Evolutionary conservation across 2,329 filamentous ascomycete species (phyloP), one percentile per base, ranked within the genome.

Genomic region (Pseudogymnoascus verrucosus): DNA sequence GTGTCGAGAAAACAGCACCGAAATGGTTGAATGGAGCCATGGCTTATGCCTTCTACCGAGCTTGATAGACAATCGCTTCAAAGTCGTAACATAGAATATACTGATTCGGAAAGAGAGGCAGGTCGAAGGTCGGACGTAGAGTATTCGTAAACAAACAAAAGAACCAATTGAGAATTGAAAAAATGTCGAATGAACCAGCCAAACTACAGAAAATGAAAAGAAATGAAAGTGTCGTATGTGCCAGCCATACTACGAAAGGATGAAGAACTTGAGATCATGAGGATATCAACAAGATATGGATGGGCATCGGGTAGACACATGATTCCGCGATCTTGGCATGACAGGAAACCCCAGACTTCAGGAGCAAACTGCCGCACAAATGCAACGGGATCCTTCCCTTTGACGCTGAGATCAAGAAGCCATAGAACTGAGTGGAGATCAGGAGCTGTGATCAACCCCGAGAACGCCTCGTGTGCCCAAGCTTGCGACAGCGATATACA

Each of bases 201-300:
- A 57, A 57, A 57, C 51, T 57, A 57, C 51, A 57, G 28, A 34
- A 57, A 57, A 57, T 57, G 51, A 57, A 21, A 57, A 57, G 26
- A 57, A 57, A 57, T 21, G 28, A 57, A 57, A 16, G 51, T 57
- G 51, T 21, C 26, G 51, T 57, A 57, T 57, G 51, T 57, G 26
- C 51, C 51, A 57, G 51, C 51, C 51, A 57, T 57, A 57, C 51
- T 57, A 57, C 51, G 51, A 34, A 57, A 57, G 16, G 28, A 57
- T 34, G 51, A 57, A 57, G 51, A 57, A 21, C n/a, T 57, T 34
- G 2, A 7, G 51, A 57, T 57, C 28, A 21, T 34, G 28, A 34
- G 51, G 51, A 57, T 57, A 57, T 57, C 51, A 57, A 57, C 28
- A 34, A 57, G 51, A 57, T 57, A 57, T 57, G 51, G 31, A 34